Percentiles rank a stretch among this genome's conserved stretches.
Conservation (phyloP, 148 eudicot genomes). For the Tetragonia tetragonoides region DNA sequence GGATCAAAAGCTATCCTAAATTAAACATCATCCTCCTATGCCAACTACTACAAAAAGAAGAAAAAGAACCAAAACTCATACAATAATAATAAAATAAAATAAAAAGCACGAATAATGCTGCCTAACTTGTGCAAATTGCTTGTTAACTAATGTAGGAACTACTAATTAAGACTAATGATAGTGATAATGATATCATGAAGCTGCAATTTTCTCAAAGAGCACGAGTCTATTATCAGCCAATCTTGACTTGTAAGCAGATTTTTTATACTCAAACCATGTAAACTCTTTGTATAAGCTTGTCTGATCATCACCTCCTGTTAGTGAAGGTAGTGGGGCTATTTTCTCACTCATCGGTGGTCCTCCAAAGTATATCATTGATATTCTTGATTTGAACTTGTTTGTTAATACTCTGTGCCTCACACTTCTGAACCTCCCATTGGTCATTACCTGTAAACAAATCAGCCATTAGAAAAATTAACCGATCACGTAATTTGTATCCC, state of each 20-base stretch:
- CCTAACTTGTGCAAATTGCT: not conserved
- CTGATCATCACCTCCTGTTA: slow-evolving; percentile 32
- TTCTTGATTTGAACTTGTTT: slow-evolving; percentile 45
- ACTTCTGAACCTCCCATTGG: slow-evolving; percentile 77
- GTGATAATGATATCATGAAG: not conserved
- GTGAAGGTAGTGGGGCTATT: slow-evolving; percentile 49
- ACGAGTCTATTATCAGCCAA: slow-evolving; percentile 42
- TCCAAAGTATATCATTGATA: slow-evolving; percentile 75
- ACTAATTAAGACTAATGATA: no score
- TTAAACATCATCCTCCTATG: not conserved
- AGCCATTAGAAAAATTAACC: no score
- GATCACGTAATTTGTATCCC: no score
- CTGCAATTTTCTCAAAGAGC: slow-evolving; percentile 22
- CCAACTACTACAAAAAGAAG: not conserved
- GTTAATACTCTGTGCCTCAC: slow-evolving; percentile 69
- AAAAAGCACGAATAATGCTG: not conserved
- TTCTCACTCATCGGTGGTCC: slow-evolving; percentile 61
- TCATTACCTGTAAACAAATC: slow-evolving; percentile 56
- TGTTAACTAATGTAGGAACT: no score
- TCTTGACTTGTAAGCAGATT: slow-evolving; percentile 34
- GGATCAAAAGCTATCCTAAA: not conserved
- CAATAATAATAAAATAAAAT: not conserved
- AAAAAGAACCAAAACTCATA: not conserved
- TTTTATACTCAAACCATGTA: slow-evolving; percentile 46
- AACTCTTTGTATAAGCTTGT: slow-evolving; percentile 42